Evolutionary conservation across 495 filamentous ascomycete species (phyloP).

Genomic region (Penicillium pulvis): DNA sequence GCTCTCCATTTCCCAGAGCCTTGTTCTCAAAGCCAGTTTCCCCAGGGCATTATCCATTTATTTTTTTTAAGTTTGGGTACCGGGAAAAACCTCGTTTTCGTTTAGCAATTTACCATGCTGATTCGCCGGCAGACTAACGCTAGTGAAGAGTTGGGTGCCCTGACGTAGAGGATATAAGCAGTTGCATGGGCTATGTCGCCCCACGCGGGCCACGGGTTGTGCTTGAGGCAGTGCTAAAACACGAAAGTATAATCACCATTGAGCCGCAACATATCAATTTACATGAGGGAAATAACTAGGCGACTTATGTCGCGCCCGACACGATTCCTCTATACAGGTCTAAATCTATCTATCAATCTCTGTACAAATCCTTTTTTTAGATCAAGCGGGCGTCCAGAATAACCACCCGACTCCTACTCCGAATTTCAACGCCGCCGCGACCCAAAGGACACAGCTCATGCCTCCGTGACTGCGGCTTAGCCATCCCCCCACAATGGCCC

Average conservation of each 20-base stretch:
- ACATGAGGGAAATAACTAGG: background rate
- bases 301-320: background rate
- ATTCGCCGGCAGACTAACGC: background rate
- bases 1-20: background rate
- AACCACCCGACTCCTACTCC: background rate
- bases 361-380: background rate
- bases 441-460: background rate
- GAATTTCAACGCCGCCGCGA: background rate
- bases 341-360: too few relatives aligned
- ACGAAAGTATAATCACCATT: background rate
- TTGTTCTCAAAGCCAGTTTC: background rate
- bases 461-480: background rate
- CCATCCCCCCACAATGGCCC: slow-evolving; percentile 4
- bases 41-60: too few relatives aligned
- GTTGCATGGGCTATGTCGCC: background rate
- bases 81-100: background rate
- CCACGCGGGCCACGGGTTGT: background rate
- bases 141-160: background rate
- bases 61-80: background rate
- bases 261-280: background rate
- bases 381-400: background rate
- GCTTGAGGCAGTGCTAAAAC: background rate
- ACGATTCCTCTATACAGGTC: too few relatives aligned
- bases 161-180: background rate
- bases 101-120: background rate